Conservation (phyloP, 257 asterid genomes). For the Eustoma russellianum region DNA sequence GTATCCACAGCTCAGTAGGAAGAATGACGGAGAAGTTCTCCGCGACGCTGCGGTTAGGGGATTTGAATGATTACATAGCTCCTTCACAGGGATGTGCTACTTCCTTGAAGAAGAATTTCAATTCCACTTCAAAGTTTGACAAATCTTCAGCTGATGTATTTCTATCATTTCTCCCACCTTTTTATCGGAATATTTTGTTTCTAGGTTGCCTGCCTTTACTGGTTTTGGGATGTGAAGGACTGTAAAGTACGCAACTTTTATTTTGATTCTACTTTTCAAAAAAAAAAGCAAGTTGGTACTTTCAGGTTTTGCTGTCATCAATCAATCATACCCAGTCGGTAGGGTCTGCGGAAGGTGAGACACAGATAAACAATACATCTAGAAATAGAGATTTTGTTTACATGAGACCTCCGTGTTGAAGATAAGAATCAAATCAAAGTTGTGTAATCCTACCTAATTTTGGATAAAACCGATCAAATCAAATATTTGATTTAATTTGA, state of each 20-base stretch:
- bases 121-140: slow-evolving; percentile 10
- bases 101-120: slow-evolving; percentile 30
- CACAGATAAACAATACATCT: no score
- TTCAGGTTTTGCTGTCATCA: no score
- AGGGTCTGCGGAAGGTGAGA: no score
- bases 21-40: slow-evolving; percentile 84
- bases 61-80: slow-evolving; percentile 92
- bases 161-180: not conserved
- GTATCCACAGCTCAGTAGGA: not conserved
- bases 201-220: not conserved
- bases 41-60: slow-evolving; percentile 87
- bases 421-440: no score
- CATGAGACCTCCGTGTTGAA: no score
- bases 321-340: no score
- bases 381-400: no score
- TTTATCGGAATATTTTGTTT: no score
- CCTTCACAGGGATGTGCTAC: slow-evolving; percentile 96
- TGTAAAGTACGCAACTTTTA: not conserved
- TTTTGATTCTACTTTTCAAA: not conserved
- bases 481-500: no score
- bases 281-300: not conserved
- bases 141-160: slow-evolving; percentile 49
- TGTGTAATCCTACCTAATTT: no score
- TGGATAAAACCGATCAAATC: no score
- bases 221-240: not conserved